Percentiles rank a stretch among this genome's conserved stretches.
Evolutionary conservation across 768 basidiomycete species (phyloP).

Genomic region (Psilocybe tampanensis): DNA sequence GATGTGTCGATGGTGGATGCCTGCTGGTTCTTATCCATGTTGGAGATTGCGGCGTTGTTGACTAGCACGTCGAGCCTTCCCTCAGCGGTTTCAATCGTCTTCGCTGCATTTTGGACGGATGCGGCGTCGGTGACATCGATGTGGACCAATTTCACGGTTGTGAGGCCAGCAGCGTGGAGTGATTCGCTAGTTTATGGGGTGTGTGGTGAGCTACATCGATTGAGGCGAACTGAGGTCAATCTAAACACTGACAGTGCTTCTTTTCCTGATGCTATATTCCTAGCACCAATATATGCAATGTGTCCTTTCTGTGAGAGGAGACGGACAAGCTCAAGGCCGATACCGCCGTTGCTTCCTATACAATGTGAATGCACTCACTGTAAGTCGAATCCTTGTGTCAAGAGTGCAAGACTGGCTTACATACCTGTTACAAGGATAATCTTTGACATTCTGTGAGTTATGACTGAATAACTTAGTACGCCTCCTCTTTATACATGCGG

Average conservation of each 20-base stretch:
- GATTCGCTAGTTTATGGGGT: conserved; percentile 21
- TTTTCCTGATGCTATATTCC: conserved; percentile 39
- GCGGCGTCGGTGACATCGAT: conserved; percentile 41
- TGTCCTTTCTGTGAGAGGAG: conserved; percentile 45
- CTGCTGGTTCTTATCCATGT: conserved; percentile 28
- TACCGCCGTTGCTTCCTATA: conserved; percentile 46
- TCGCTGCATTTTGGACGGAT: conserved; percentile 36
- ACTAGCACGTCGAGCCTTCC: conserved; percentile 47
- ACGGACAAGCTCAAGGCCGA: conserved; percentile 47
- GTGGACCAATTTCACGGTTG: conserved; percentile 35
- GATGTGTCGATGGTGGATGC: conserved; percentile 35
- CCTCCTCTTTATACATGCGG: too few species aligned
- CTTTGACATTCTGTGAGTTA: conserved; percentile 32
- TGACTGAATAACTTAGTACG: too few species aligned
- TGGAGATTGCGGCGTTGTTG: conserved; percentile 44
- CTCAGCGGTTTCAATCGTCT: conserved; percentile 37
- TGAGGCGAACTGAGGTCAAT: neutral
- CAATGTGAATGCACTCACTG: neutral
- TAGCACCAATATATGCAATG: conserved; percentile 45
- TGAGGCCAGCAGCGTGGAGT: conserved; percentile 33
- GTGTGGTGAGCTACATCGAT: neutral
- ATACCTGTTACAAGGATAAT: conserved; percentile 43
- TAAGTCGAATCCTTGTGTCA: too few species aligned
- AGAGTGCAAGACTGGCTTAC: too few species aligned
- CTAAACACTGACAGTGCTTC: conserved; percentile 38